Conservation (phyloP, 306 rosid species). For the Ceratonia siliqua region DNA sequence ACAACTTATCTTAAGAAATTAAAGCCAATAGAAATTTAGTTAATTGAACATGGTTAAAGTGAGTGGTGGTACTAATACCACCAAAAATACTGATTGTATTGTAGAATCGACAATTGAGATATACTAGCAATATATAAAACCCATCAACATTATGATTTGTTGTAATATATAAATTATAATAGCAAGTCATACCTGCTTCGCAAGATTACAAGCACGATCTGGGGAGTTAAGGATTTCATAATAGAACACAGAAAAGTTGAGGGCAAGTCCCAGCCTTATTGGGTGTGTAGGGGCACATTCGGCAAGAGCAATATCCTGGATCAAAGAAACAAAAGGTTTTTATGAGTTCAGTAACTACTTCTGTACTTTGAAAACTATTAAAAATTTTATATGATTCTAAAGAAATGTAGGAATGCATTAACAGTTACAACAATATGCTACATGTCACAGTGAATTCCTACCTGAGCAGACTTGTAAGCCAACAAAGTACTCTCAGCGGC, state of each 20-base stretch:
- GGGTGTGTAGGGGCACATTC: conserved; percentile 93
- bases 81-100: background rate
- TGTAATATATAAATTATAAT: background rate
- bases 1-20: background rate
- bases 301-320: conserved; percentile 82
- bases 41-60: background rate
- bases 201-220: conserved; percentile 95
- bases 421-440: background rate
- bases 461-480: conserved; percentile 98
- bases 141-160: background rate
- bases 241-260: conserved; percentile 93
- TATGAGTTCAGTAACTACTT: background rate
- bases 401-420: background rate
- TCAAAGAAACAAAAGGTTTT: background rate
- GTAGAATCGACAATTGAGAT: background rate
- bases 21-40: background rate
- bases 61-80: background rate
- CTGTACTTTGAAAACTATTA: background rate
- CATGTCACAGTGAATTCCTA: conserved; percentile 27
- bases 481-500: conserved; percentile 92
- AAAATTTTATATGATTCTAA: background rate
- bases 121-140: background rate
- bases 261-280: conserved; percentile 95
- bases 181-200: conserved; percentile 64
- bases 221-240: conserved; percentile 98